Evolutionary conservation across 805 yeast species (phyloP).

Genomic region (Starmera amethionina): DNA sequence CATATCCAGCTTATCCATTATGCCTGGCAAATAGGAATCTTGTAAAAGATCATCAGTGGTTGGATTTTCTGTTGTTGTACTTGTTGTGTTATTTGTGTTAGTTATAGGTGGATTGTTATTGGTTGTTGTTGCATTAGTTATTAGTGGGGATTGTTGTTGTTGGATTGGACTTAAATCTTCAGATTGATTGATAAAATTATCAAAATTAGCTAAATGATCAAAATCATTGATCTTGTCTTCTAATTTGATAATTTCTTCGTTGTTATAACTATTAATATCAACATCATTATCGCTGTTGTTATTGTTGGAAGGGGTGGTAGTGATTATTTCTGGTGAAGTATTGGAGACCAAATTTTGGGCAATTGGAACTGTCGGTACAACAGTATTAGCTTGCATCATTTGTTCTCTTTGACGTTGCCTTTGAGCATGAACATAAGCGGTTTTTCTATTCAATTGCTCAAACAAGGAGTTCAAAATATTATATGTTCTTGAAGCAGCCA

Average conservation of each 20-base stretch:
- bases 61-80: neutral
- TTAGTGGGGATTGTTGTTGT: neutral
- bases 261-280: too few relatives aligned
- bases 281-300: constrained; percentile 4
- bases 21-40: constrained; percentile 56
- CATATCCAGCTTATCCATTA: constrained; percentile 76
- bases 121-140: neutral
- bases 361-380: constrained; percentile 11
- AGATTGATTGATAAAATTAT: constrained; percentile 15
- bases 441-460: constrained; percentile 66
- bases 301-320: neutral
- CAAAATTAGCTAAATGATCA: constrained; percentile 20
- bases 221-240: constrained; percentile 15
- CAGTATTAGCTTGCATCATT: constrained; percentile 6
- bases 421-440: constrained; percentile 37
- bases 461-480: constrained; percentile 70
- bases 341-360: constrained; percentile 16
- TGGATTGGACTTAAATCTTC: constrained; percentile 7
- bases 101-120: neutral
- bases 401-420: constrained; percentile 13
- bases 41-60: constrained; percentile 1
- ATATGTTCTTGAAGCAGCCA: constrained; percentile 74
- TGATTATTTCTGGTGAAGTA: constrained; percentile 1
- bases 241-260: constrained; percentile 4
- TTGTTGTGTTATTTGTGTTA: neutral